These are phyloP conservation scores for Casuarina cunninghamiana DNA, from an alignment of 306 rosid genomes.

Conservation along the genomic window DNA sequence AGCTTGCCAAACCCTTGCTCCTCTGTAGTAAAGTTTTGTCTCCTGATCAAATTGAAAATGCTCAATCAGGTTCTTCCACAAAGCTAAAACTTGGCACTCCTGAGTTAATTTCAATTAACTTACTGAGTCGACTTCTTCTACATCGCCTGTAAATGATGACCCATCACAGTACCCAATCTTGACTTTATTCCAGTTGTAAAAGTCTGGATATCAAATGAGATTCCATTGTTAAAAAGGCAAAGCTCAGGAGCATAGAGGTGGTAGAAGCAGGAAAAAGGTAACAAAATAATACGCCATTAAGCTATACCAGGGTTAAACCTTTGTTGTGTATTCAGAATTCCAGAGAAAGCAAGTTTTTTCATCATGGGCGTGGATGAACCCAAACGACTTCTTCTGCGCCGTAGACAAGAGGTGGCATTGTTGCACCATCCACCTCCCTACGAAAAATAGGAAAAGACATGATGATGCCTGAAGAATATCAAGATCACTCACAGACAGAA, in stretches of 20 bases:
- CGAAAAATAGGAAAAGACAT: conserved; percentile 23
- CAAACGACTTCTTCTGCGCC: conserved; percentile 63
- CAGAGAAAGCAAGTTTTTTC: conserved; percentile 66
- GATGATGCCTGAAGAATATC: conserved; percentile 7
- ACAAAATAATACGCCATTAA: neutral
- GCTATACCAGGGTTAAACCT: conserved; percentile 75
- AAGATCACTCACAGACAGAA: neutral
- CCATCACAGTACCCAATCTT: conserved; percentile 95
- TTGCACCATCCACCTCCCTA: conserved; percentile 99
- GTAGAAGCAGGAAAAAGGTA: neutral
- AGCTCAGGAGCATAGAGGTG: neutral
- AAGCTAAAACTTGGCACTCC: conserved; percentile 6
- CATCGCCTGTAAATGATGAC: conserved; percentile 91
- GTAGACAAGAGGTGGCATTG: conserved; percentile 77
- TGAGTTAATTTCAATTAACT: conserved; percentile 35
- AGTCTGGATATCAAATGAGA: conserved; percentile 49
- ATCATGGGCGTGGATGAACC: conserved; percentile 85
- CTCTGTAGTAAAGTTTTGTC: conserved; percentile 82
- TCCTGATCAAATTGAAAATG: conserved; percentile 43
- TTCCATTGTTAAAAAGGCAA: neutral
- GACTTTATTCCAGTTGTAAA: conserved; percentile 85
- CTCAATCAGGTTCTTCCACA: neutral
- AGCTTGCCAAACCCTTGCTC: conserved; percentile 75
- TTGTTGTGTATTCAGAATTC: conserved; percentile 51
- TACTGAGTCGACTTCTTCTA: conserved; percentile 72